Percentiles rank a stretch among this genome's conserved stretches.
Conservation (phyloP, 805 yeast species). For the Kuraishia molischiana region DNA sequence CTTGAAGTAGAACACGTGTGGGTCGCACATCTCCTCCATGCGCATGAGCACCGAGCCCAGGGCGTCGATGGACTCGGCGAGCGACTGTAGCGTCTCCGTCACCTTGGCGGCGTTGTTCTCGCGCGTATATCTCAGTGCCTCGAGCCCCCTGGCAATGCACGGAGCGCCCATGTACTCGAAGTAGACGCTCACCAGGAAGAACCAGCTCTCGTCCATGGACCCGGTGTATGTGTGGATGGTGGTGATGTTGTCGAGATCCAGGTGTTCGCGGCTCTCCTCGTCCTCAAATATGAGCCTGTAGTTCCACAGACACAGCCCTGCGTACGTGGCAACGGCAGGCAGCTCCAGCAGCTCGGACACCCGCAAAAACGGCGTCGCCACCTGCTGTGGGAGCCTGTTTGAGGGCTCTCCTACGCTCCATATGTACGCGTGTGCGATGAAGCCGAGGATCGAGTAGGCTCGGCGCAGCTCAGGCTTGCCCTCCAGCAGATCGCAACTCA, state of each 20-base stretch:
- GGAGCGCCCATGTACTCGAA: conserved; percentile 79
- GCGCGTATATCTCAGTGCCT: conserved; percentile 50
- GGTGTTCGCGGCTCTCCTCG: conserved; percentile 18
- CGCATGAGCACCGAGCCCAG: conserved; percentile 65
- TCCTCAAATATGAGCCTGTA: conserved; percentile 44
- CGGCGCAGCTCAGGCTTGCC: conserved; percentile 52
- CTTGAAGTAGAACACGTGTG: conserved; percentile 80
- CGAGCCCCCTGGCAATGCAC: conserved; percentile 56
- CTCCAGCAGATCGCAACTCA: conserved; percentile 36
- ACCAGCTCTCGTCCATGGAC: conserved; percentile 88
- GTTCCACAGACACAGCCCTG: conserved; percentile 86
- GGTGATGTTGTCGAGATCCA: conserved; percentile 62
- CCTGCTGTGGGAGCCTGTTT: conserved; percentile 52
- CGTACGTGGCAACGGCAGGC: conserved; percentile 85
- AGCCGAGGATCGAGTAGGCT: conserved; percentile 73
- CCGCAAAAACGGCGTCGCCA: conserved; percentile 62
- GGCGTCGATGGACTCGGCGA: conserved; percentile 69
- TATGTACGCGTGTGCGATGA: conserved; percentile 79
- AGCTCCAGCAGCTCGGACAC: conserved; percentile 53
- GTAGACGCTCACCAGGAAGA: conserved; percentile 77
- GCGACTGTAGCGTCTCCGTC: conserved; percentile 37
- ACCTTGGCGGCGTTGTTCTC: conserved; percentile 31
- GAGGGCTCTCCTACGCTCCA: conserved; percentile 69
- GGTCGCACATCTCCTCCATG: conserved; percentile 93
- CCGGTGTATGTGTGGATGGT: conserved; percentile 85